Percentiles rank a stretch among this genome's conserved stretches.
These are phyloP conservation scores for Saitozyma sp. DNA, from an alignment of 768 basidiomycete genomes.

Conservation along the genomic window DNA sequence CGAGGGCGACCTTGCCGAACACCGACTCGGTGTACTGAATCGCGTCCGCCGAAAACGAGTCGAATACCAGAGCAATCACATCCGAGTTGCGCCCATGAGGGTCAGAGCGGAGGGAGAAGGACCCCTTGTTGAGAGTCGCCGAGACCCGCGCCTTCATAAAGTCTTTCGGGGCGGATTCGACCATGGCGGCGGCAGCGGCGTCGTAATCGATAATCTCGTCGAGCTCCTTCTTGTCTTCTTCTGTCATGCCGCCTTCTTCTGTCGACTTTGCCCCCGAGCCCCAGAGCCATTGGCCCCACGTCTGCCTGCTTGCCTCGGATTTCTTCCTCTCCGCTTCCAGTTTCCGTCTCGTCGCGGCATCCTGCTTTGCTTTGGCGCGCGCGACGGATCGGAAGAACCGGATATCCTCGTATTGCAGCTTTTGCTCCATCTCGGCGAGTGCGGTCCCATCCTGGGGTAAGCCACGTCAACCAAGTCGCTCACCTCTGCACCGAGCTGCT, in stretches of 20 bases:
- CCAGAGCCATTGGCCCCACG: conserved; percentile 72
- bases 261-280: conserved; percentile 61
- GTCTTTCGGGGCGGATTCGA: conserved; percentile 68
- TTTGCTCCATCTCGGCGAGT: conserved; percentile 71
- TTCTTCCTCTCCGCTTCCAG: conserved; percentile 68
- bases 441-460: conserved; percentile 41
- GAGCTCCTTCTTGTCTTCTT: conserved; percentile 85
- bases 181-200: conserved; percentile 63
- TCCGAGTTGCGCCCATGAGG: conserved; percentile 66
- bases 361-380: conserved; percentile 80
- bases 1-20: conserved; percentile 78
- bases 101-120: conserved; percentile 76
- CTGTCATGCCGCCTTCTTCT: conserved; percentile 62
- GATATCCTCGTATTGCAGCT: conserved; percentile 89
- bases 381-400: conserved; percentile 96
- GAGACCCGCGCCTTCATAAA: conserved; percentile 73
- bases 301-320: conserved; percentile 60
- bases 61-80: conserved; percentile 82
- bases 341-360: conserved; percentile 67
- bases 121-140: conserved; percentile 80
- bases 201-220: conserved; percentile 90
- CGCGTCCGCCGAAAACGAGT: conserved; percentile 78
- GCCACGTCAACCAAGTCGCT: conserved; percentile 7
- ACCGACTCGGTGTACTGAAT: conserved; percentile 83
- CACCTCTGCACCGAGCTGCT: conserved; percentile 63